These are phyloP conservation scores for Apiotrichum mycotoxinovorans DNA, from an alignment of 1,284 basidiomycete species.

Conservation along the genomic window DNA sequence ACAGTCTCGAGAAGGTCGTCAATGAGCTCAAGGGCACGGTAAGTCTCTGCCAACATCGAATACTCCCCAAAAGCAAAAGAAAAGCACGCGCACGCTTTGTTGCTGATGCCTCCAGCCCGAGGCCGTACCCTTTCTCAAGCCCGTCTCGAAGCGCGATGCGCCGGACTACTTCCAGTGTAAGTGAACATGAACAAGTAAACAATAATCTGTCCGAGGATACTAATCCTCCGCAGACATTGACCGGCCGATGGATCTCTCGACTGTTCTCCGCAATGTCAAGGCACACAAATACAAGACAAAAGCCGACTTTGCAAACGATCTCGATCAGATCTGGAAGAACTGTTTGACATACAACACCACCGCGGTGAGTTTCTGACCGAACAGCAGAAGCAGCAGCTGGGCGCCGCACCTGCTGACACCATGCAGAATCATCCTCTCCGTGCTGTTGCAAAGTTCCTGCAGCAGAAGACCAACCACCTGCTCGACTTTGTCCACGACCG, in stretches of 20 bases:
- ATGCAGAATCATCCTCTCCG: conserved; percentile 71
- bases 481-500: conserved; percentile 84
- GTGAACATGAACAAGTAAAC: conserved; percentile 13
- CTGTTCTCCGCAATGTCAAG: conserved; percentile 90
- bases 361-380: conserved; percentile 71
- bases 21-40: conserved; percentile 77
- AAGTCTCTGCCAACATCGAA: conserved; percentile 48
- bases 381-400: no score
- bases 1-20: conserved; percentile 80
- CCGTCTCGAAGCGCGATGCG: conserved; percentile 77
- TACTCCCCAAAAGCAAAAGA: background rate
- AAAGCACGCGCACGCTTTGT: background rate
- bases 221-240: conserved; percentile 63
- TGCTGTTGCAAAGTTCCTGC: conserved; percentile 68
- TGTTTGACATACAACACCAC: conserved; percentile 88
- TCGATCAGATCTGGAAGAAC: conserved; percentile 96
- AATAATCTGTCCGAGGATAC: background rate
- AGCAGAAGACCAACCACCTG: conserved; percentile 71
- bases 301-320: conserved; percentile 84
- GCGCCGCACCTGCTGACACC: background rate
- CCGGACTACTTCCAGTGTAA: conserved; percentile 84
- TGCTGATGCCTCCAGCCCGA: conserved; percentile 59
- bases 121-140: conserved; percentile 81
- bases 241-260: conserved; percentile 89
- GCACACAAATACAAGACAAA: conserved; percentile 87